Conservation (phyloP, 305 asterid species). For the Striga hermonthica region DNA sequence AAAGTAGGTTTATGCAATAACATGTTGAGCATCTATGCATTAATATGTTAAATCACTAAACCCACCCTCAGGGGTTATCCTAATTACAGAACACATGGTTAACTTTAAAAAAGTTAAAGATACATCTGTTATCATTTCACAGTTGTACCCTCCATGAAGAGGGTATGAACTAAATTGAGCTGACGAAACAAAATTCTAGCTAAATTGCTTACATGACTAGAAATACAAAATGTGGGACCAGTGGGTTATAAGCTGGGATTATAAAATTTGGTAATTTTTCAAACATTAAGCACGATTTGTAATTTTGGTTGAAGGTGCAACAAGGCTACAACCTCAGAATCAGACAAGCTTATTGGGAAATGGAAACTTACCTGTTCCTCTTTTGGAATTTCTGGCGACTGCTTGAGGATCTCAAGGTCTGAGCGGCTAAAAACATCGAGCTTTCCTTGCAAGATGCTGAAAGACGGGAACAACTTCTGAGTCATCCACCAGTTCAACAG, state of each 20-base stretch:
- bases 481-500: constrained; percentile 62
- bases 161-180: no score
- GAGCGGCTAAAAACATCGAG: constrained; percentile 34
- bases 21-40: no score
- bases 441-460: constrained; percentile 39
- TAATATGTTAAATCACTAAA: no score
- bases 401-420: constrained; percentile 43
- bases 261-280: neutral
- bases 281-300: neutral
- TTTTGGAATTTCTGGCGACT: constrained; percentile 33
- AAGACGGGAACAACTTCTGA: constrained; percentile 49
- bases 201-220: neutral
- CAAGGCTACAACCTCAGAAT: no score
- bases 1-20: neutral
- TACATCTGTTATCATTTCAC: neutral
- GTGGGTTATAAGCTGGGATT: neutral
- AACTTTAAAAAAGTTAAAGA: neutral
- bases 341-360: neutral
- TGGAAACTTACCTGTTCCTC: constrained; percentile 46
- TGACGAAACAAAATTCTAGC: no score
- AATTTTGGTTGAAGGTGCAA: neutral
- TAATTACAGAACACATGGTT: neutral
- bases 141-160: neutral
- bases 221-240: neutral
- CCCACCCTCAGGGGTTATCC: no score